phyloP scores from a whole-genome alignment of 192 early-diverging fungal genomes.

The Coemansia sp. region DNA sequence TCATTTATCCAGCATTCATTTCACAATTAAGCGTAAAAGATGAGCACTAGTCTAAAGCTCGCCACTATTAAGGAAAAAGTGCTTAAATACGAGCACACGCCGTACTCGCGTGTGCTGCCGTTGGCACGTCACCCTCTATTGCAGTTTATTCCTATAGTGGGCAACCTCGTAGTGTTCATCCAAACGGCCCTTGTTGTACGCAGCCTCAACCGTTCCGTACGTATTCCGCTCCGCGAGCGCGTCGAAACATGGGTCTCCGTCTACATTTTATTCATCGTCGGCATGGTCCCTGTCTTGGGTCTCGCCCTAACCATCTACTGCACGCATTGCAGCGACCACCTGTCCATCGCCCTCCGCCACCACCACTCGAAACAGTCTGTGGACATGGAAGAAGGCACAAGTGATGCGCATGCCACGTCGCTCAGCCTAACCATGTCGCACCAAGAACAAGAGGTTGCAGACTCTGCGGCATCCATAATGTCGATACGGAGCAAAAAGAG shows the following conservation, averaged over 20 bases:
- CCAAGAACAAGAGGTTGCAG: background rate
- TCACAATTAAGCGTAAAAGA: background rate
- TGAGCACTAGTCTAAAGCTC: conserved; percentile 6
- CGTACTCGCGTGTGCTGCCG: conserved; percentile 18
- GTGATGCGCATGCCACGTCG: background rate
- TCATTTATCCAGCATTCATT: conserved; percentile 10
- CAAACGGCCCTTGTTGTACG: conserved; percentile 28
- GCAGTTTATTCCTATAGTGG: conserved; percentile 40
- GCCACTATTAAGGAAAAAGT: conserved; percentile 8
- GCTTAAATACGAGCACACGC: conserved; percentile 25
- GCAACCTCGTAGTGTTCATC: conserved; percentile 41
- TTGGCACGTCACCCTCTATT: conserved; percentile 25
- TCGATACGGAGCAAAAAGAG: conserved; percentile 3
- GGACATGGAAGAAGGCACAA: background rate
- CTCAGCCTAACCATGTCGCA: background rate
- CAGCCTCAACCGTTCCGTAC: conserved; percentile 16
- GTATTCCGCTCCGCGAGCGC: conserved; percentile 23
- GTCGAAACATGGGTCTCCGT: conserved; percentile 32
- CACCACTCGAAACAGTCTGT: background rate
- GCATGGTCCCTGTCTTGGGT: conserved; percentile 43
- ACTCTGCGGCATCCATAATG: background rate
- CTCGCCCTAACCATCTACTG: conserved; percentile 31
- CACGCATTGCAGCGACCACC: conserved; percentile 37
- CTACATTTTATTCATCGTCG: conserved; percentile 31
- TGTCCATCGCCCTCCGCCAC: conserved; percentile 21